These are phyloP conservation scores for Cryptococcus sp. DNA, from an alignment of 1,284 basidiomycete genomes.

Conservation along the genomic window DNA sequence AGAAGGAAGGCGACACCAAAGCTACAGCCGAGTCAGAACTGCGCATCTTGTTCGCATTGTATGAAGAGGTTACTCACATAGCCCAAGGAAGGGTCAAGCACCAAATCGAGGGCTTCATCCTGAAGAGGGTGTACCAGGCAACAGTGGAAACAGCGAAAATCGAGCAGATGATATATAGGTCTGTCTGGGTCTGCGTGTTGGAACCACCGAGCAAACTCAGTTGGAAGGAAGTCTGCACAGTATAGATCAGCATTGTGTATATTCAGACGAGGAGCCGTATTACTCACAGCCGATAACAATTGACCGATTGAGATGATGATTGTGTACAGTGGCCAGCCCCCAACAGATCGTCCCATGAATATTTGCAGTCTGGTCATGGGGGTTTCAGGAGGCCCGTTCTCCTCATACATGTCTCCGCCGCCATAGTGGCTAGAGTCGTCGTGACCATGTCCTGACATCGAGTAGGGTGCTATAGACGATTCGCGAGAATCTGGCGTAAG, in stretches of 20 bases:
- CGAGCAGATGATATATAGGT: conserved; percentile 84
- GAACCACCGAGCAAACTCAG: conserved; percentile 82
- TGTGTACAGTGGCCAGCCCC: conserved; percentile 85
- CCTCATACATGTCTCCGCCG: conserved; percentile 60
- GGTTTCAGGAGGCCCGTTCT: conserved; percentile 54
- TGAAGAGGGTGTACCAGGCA: conserved; percentile 88
- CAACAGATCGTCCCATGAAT: conserved; percentile 71
- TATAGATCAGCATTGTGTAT: conserved; percentile 1
- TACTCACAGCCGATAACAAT: conserved; percentile 55
- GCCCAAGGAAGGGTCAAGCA: conserved; percentile 83
- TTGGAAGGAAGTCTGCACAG: conserved; percentile 79
- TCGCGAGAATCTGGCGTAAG: conserved; percentile 26
- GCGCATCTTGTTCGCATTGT: neutral
- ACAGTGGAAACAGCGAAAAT: conserved; percentile 80
- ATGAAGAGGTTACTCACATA: conserved; percentile 53
- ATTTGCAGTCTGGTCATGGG: conserved; percentile 80
- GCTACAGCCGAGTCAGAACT: conserved; percentile 30
- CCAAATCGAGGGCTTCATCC: conserved; percentile 81
- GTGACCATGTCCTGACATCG: conserved; percentile 50
- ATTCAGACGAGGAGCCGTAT: neutral
- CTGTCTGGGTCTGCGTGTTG: conserved; percentile 74
- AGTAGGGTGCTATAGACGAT: conserved; percentile 58
- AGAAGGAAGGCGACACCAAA: conserved; percentile 85
- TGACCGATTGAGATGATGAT: conserved; percentile 83
- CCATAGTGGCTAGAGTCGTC: conserved; percentile 53